These are phyloP conservation scores for Hericium alpestre DNA, from an alignment of 768 basidiomycete genomes.

Conservation along the genomic window DNA sequence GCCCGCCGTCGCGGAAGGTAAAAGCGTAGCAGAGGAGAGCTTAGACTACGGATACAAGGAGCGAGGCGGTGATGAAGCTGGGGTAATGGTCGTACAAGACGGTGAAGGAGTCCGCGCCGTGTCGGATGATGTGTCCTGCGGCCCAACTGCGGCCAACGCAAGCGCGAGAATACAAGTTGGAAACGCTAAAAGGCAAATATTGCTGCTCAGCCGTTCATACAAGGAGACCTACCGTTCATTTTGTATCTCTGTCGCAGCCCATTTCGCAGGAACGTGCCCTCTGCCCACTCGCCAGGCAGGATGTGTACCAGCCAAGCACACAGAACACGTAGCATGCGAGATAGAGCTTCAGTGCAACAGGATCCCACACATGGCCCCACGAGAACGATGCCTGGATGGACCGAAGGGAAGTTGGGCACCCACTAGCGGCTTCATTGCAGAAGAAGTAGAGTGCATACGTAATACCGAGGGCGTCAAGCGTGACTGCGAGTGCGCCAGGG, in stretches of 20 bases:
- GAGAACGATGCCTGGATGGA: slow-evolving; percentile 33
- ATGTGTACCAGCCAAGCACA: slow-evolving; percentile 70
- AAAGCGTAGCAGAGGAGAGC: slow-evolving; percentile 53
- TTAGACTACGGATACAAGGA: slow-evolving; percentile 71
- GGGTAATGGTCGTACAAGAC: slow-evolving; percentile 90
- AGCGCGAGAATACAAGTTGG: slow-evolving; percentile 76
- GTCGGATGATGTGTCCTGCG: slow-evolving; percentile 57
- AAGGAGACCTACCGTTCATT: slow-evolving; percentile 74
- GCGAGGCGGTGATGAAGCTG: slow-evolving; percentile 74
- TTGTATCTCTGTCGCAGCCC: slow-evolving; percentile 79
- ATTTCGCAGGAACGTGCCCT: slow-evolving; percentile 43
- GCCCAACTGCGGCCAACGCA: slow-evolving; percentile 60
- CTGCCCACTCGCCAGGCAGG: slow-evolving; percentile 45
- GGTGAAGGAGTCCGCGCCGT: slow-evolving; percentile 73
- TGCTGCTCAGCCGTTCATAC: neutral
- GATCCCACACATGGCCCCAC: slow-evolving; percentile 82
- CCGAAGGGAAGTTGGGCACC: slow-evolving; percentile 48
- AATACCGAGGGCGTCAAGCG: no score
- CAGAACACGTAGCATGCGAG: slow-evolving; percentile 84
- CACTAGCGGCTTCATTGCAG: slow-evolving; percentile 61
- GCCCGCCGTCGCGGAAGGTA: no score
- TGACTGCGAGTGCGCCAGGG: no score
- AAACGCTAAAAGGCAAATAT: slow-evolving; percentile 45
- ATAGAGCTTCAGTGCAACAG: slow-evolving; percentile 65
- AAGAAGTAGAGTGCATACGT: slow-evolving; percentile 51